Percentiles rank a stretch among this genome's conserved stretches.
Conservation (phyloP, 495 filamentous ascomycete genomes). For the Aspergillus wentii region DNA sequence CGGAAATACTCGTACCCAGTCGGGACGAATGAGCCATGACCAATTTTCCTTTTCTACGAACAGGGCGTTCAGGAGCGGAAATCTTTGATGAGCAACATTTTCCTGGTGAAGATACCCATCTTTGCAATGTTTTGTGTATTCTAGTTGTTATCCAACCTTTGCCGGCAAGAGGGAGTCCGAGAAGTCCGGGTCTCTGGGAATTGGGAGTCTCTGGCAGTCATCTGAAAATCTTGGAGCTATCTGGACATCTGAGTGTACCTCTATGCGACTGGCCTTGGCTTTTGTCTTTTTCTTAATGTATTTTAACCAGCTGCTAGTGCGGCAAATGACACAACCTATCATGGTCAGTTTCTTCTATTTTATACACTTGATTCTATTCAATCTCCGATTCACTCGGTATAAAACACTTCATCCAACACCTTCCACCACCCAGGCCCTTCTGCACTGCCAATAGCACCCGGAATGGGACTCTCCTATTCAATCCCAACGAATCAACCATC, state of each 20-base stretch:
- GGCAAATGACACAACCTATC: too few relatives aligned
- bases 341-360: background rate
- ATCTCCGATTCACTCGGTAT: constrained; percentile 34
- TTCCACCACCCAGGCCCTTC: constrained; percentile 70
- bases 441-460: constrained; percentile 57
- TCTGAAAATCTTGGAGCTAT: constrained; percentile 2
- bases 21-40: constrained; percentile 12
- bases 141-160: background rate
- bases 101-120: constrained; percentile 18
- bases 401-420: constrained; percentile 67
- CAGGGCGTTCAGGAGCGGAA: constrained; percentile 12
- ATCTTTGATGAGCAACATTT: constrained; percentile 8
- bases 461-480: constrained; percentile 46
- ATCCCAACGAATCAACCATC: too few relatives aligned
- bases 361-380: background rate
- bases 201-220: constrained; percentile 9
- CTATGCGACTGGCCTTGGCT: background rate
- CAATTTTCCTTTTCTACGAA: constrained; percentile 8
- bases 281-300: background rate
- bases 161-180: background rate
- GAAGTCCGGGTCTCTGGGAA: constrained; percentile 1
- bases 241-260: background rate
- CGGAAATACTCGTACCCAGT: background rate
- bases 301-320: background rate
- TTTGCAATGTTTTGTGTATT: constrained; percentile 11